These are phyloP conservation scores for Penicillium concentricum DNA, from an alignment of 2,329 filamentous ascomycete species.

Conservation along the genomic window DNA sequence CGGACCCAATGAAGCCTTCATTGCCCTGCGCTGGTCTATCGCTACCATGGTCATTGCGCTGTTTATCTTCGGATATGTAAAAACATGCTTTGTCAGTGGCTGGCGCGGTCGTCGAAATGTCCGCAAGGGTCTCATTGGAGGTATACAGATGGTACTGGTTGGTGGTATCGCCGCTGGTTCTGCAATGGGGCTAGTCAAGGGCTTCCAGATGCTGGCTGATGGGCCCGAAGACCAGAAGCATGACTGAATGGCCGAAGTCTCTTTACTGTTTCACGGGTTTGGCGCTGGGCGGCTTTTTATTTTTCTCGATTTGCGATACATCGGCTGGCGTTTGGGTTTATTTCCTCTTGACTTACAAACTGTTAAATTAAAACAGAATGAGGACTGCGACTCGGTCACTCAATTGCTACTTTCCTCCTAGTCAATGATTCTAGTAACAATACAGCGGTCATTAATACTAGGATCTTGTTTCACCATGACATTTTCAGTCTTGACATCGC, in stretches of 20 bases:
- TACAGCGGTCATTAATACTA: neutral
- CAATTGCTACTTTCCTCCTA: neutral
- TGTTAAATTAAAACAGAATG: neutral
- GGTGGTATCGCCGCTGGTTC: conserved; percentile 41
- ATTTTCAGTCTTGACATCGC: neutral
- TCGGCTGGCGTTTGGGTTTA: neutral
- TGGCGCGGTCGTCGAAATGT: conserved; percentile 37
- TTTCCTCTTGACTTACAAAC: neutral
- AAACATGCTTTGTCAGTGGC: conserved; percentile 44
- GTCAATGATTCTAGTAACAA: neutral
- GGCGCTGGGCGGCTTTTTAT: neutral
- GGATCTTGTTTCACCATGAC: neutral
- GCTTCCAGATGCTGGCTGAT: conserved; percentile 35
- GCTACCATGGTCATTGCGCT: conserved; percentile 52
- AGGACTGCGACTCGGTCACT: neutral
- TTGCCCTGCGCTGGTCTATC: conserved; percentile 63
- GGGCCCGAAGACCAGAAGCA: conserved; percentile 11
- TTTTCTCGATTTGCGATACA: neutral
- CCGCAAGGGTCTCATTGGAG: conserved; percentile 35
- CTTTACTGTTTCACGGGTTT: neutral
- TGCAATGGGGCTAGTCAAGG: conserved; percentile 43
- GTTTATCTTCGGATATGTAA: conserved; percentile 53
- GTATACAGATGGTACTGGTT: conserved; percentile 42
- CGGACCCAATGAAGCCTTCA: conserved; percentile 74
- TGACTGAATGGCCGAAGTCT: neutral